Conservation (phyloP, 116 monocot genomes). For the Papilionanthe hybrid region DNA sequence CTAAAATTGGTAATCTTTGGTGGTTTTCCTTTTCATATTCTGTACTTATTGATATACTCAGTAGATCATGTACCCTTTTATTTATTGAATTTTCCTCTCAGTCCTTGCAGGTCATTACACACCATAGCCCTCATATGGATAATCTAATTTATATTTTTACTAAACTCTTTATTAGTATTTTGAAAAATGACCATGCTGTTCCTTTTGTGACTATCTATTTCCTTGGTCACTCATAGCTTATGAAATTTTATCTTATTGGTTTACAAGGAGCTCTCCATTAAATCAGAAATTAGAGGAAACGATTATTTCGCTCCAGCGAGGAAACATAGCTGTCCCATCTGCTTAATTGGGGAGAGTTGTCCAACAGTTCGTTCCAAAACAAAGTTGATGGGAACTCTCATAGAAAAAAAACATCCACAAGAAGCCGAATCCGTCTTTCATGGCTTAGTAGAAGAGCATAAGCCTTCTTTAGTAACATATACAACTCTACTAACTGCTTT, state of each 20-base stretch:
- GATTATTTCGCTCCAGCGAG: not conserved
- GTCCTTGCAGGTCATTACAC: not conserved
- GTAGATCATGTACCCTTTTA: not conserved
- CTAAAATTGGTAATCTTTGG: too few species aligned
- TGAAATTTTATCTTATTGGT: slow-evolving; percentile 22
- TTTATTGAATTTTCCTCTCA: not conserved
- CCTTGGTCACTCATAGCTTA: not conserved
- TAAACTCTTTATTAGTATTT: slow-evolving; percentile 2
- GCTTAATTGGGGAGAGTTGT: slow-evolving; percentile 59
- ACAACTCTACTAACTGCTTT: slow-evolving; percentile 71
- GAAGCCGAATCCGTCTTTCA: slow-evolving; percentile 53
- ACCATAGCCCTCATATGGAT: not conserved
- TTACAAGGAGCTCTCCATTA: slow-evolving; percentile 14
- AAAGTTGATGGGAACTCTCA: slow-evolving; percentile 58
- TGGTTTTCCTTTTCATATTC: not conserved
- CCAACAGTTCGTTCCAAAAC: slow-evolving; percentile 65
- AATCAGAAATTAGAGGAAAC: slow-evolving; percentile 11
- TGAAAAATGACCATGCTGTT: not conserved
- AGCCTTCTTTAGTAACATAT: slow-evolving; percentile 73
- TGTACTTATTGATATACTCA: not conserved
- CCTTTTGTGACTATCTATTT: not conserved
- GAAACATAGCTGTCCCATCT: slow-evolving; percentile 35
- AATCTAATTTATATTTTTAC: not conserved
- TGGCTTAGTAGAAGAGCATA: slow-evolving; percentile 61
- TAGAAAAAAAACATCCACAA: slow-evolving; percentile 56